Evolutionary conservation across 192 early-diverging fungal species (phyloP), one percentile per base, ranked within the genome.

Genomic region (Coemansia sp.): DNA sequence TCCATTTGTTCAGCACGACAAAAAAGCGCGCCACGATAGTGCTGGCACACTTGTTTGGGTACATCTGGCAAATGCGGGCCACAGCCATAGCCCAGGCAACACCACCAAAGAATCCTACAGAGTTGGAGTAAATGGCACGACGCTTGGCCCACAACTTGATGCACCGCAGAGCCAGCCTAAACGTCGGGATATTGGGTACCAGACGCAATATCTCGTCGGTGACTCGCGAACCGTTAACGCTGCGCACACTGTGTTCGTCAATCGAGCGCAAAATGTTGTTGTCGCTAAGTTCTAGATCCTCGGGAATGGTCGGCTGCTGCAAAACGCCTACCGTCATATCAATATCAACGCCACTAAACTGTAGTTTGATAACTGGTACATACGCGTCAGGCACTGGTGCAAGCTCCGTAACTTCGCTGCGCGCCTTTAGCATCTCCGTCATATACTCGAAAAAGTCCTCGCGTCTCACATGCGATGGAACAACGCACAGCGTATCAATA

Each of bases 31-130:
- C 79, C 4, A 99, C 91, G 53, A 99, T 91, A 2, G 87, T 79
- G 17, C 89, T 91, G 2, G 93, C 93, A 38, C 90, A 89, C 4
- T 94, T 94, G 73, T 95, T 96, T 4, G 97, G 97, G 67, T 95
- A 99, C 29, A 97, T 73, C 74, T 99, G 97, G 72, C 94, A 96
- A 25, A 97, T 89, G 23, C 95, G 80, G 23, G 95, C 97, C 14
- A 96, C 93, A 14, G 94, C 79, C 90, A 99, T 97, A 5, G 97
- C 95, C 97, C 97, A 99, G 4, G 95, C 94, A 45, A 99, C 92
- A 72, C 97, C 97, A 58, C 97, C 97, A 80, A 99, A 86, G 72
- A 99, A 99, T 22, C 97, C 97, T 87, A 97, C 88, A 3, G 95
- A 90, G 75, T 99, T 99, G 4, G 94, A 93, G 73, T 96, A 99